Evolutionary conservation across 192 early-diverging fungal genomes (phyloP).

Genomic region (Kickxella alabastrina): DNA sequence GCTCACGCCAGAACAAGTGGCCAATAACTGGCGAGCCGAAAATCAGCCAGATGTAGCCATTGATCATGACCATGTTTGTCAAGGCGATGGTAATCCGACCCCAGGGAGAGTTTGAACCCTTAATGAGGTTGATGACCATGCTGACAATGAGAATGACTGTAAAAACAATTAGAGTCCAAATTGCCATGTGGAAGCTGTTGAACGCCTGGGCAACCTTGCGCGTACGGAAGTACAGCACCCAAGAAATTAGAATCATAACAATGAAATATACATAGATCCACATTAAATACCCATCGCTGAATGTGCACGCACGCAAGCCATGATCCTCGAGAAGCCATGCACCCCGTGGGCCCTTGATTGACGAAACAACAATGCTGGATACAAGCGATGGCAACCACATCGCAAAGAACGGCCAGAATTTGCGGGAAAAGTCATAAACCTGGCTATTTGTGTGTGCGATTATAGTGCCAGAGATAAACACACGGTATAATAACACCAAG

Average conservation of each 20-base stretch:
- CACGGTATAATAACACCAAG: conserved; percentile 30
- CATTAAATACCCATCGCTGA: conserved; percentile 35
- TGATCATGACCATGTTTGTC: conserved; percentile 29
- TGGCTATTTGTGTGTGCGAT: conserved; percentile 10
- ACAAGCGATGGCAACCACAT: conserved; percentile 24
- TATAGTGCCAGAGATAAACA: conserved; percentile 35
- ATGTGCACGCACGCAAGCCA: conserved; percentile 29
- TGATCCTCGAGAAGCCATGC: conserved; percentile 44
- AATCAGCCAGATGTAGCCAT: conserved; percentile 39
- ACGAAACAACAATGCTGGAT: conserved; percentile 21
- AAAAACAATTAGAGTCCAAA: conserved; percentile 37
- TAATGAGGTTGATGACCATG: conserved; percentile 41
- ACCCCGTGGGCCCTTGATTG: conserved; percentile 22
- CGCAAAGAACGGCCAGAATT: conserved; percentile 36
- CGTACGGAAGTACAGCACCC: conserved; percentile 33
- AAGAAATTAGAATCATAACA: conserved; percentile 28
- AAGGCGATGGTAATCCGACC: conserved; percentile 32
- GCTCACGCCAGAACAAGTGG: conserved; percentile 41
- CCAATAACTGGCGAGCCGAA: conserved; percentile 34
- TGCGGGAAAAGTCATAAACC: conserved; percentile 21
- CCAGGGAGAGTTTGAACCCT: conserved; percentile 38
- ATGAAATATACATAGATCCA: conserved; percentile 40
- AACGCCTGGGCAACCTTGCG: conserved; percentile 37
- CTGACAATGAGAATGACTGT: conserved; percentile 16
- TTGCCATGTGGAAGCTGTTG: conserved; percentile 40